Evolutionary conservation across 1,284 basidiomycete species (phyloP), one percentile per base, ranked within the genome.

Genomic region (Porodaedalea pini): DNA sequence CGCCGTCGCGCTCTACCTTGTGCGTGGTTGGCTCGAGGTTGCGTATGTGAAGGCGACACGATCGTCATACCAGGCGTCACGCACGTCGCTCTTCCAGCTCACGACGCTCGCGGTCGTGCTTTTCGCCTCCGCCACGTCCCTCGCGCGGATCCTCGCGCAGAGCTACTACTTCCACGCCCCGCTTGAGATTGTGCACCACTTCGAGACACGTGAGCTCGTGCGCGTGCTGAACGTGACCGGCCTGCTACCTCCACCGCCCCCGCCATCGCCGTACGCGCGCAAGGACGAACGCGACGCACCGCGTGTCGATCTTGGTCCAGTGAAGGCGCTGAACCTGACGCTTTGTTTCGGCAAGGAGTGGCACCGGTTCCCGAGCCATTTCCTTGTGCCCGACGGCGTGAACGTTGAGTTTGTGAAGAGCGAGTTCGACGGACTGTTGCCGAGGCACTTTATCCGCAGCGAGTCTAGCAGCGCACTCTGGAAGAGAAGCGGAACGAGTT

Each of bases 291-390:
- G 81, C 6, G 80, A 88, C 41, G 70, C 70, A 15, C 80, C 80
- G 19, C 79, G 79, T 58, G 80, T 92, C 62, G 88, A 95, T 68
- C 76, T 91, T 37, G 71, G 83, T 1, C 83, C 83, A 0, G 75
- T 97, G 63, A 76, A 78, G 56, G 75, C 82, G n/a, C 82, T 94
- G 63, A 82, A 85, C 57, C 70, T 96, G 56, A 84, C 78, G n/a
- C 69, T 99, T 1, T 99, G 97, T 73, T 80, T 91, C 56, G 94
- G 88, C 32, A 92, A 95, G 68, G 96, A 99, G 72, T 99, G 97
- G 97, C 79, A 98, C 69, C 82, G 96, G 13, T 99, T 95, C 78
- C 93, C 95, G 0, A 83, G 90, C 1, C 88, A 90, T 69, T 98
- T 91, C 72, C 81, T 96, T 49, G 80, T 98, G 17, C 94, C 96